Base-by-base conservation (phyloP, 1,284 basidiomycete genomes). In the Ceratobasidium sp. region DNA sequence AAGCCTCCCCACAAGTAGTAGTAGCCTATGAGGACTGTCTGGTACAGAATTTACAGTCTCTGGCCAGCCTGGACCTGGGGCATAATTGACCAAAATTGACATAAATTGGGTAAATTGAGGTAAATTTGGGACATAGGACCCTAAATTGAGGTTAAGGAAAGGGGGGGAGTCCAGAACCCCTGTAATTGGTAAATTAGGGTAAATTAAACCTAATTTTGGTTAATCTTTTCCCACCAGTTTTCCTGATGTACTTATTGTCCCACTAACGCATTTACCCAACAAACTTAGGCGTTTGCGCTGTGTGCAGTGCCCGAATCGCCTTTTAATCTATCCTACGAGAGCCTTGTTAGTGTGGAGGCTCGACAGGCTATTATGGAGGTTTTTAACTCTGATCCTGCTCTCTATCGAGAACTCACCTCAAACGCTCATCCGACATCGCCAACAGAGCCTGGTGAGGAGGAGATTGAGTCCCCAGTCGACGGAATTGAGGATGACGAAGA, bases 261-360 rank as follows among this genome's bases (percentile, higher is more conserved):
- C 9, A 57, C 20, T 57, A 17, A 28, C 20, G 33, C 10, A n/a
- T 17, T 17, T 17, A 57, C 26, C 9, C 33, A 23, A 10, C 40
- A 33, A 28, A 40, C 17, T 42, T 20, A 80, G 80, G 80, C 73
- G 17, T 80, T 80, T 66, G 38, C 46, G 56, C n/a, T 74, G 46
- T 66, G 23, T 79, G 71, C 61, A 20, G 66, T 28, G 12, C 65
- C 44, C 57, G 62, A 6, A 4, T 48, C 46, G 6, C 33, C 68
- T 6, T 61, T 80, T 64, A 80, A 79, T 44, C 77, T 80, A 13
- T 80, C 77, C 13, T 76, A 79, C 20, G 68, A 73, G 62, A 75
- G 76, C 44, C 48, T 80, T 15, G 78, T 71, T 15, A 78, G 77
- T 52, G 28, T 23, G 20, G 77, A 70, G 15, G 67, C 69, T 20